Percentiles rank a stretch among this genome's conserved stretches.
phyloP scores from a whole-genome alignment of 108 stramenopile species.

The Discostella stelligeroides region DNA sequence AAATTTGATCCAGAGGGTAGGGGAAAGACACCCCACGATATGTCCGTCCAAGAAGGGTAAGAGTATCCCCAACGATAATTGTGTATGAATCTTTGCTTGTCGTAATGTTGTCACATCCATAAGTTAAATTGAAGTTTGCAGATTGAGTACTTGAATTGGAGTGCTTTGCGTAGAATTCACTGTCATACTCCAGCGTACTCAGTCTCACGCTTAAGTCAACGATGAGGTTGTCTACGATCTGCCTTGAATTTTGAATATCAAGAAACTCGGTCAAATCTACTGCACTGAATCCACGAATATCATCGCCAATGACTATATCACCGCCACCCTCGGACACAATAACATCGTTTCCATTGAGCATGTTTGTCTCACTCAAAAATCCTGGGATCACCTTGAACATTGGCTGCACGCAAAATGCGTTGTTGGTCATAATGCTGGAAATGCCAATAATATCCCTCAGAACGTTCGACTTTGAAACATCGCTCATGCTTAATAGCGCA shows the following conservation, averaged over 20 bases:
- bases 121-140: constrained; percentile 7
- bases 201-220: constrained; percentile 10
- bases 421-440: constrained; percentile 1
- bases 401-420: constrained; percentile 20
- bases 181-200: constrained; percentile 20
- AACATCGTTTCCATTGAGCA: constrained; percentile 14
- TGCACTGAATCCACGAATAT: constrained; percentile 20
- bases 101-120: constrained; percentile 21
- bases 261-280: constrained; percentile 24
- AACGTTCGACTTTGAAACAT: constrained; percentile 13
- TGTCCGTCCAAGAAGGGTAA: constrained; percentile 20
- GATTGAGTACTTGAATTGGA: not conserved
- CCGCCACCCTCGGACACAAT: constrained; percentile 5
- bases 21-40: constrained; percentile 13
- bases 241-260: constrained; percentile 8
- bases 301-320: constrained; percentile 22
- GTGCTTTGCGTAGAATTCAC: constrained; percentile 9
- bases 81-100: constrained; percentile 8
- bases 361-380: constrained; percentile 16
- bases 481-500: constrained; percentile 8
- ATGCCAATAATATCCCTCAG: constrained; percentile 24
- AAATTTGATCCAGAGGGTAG: not conserved
- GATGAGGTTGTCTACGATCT: constrained; percentile 17
- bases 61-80: constrained; percentile 15
- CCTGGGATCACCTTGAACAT: constrained; percentile 23